phyloP scores from a whole-genome alignment of 139 green algal species.

The Closterium sp. region DNA sequence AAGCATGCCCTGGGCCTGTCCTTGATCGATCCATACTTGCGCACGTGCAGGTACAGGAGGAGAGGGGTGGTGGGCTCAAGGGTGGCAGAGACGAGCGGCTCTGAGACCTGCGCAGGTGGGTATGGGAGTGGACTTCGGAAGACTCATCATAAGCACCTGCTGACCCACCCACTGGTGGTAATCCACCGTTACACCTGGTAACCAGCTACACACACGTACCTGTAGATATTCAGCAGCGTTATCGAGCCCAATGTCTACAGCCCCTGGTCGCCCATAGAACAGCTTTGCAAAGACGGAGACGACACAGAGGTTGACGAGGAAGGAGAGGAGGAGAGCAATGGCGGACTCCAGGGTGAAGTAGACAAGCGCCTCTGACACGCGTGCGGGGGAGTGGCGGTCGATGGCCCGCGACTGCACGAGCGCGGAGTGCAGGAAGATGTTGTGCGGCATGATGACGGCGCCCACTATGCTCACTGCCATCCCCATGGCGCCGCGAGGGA shows the following conservation, averaged over 20 bases:
- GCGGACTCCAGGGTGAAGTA: constrained; percentile 50
- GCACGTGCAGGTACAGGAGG: no score
- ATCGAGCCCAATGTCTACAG: constrained; percentile 20
- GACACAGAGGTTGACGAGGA: constrained; percentile 49
- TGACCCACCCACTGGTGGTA: no score
- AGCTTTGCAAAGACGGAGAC: constrained; percentile 46
- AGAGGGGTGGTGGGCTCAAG: no score
- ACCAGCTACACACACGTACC: background rate
- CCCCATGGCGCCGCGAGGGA: background rate
- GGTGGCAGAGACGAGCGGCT: no score
- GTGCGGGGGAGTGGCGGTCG: constrained; percentile 2
- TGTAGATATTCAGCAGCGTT: constrained; percentile 38
- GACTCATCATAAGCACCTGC: no score
- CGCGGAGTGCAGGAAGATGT: constrained; percentile 52
- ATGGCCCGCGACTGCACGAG: constrained; percentile 46
- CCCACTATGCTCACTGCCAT: constrained; percentile 47
- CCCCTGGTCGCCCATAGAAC: constrained; percentile 24
- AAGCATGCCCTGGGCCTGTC: no score
- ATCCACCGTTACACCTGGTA: no score
- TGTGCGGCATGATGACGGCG: constrained; percentile 54
- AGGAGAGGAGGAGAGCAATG: constrained; percentile 29
- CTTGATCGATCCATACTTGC: no score
- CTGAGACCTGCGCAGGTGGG: no score
- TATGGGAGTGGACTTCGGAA: no score
- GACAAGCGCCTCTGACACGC: constrained; percentile 30